Conservation (phyloP, 805 yeast genomes). For the Maudiozyma pseudohumilis region DNA sequence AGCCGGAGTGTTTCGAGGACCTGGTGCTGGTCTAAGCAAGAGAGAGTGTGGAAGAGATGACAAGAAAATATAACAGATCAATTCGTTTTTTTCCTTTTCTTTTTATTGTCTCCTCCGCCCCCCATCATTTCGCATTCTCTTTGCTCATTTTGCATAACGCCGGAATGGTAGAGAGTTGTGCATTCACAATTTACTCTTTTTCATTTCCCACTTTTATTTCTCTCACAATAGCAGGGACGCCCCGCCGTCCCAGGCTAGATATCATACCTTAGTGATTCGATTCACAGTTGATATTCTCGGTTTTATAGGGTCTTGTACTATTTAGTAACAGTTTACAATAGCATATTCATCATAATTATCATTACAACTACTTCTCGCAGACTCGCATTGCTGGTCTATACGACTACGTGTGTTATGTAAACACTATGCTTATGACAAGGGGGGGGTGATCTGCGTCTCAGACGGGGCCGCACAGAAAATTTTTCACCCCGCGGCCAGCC, state of each 20-base stretch:
- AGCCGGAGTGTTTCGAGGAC: slow-evolving; percentile 19
- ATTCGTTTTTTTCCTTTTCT: background rate
- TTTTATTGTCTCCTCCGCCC: background rate
- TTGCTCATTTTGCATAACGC: background rate
- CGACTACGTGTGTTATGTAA: too few species aligned
- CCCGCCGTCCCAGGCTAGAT: too few species aligned
- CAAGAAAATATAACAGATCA: background rate
- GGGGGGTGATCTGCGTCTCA: too few species aligned
- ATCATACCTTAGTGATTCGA: slow-evolving; percentile 1
- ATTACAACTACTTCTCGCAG: too few species aligned
- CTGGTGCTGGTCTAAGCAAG: slow-evolving; percentile 4
- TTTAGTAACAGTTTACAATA: slow-evolving; percentile 1
- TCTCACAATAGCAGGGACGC: too few species aligned
- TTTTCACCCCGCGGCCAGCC: too few species aligned
- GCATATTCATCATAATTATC: too few species aligned
- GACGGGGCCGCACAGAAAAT: too few species aligned
- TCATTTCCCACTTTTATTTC: background rate
- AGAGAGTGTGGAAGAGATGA: too few species aligned
- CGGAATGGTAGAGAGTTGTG: background rate
- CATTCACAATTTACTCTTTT: background rate
- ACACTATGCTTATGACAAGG: too few species aligned
- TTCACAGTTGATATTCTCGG: background rate
- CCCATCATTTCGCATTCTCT: background rate
- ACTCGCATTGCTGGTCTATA: too few species aligned
- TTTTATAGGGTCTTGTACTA: background rate